Evolutionary conservation across 225 moss, liverwort and hornwort species (phyloP).

Genomic region (Pseudisothecium myosuroides): DNA sequence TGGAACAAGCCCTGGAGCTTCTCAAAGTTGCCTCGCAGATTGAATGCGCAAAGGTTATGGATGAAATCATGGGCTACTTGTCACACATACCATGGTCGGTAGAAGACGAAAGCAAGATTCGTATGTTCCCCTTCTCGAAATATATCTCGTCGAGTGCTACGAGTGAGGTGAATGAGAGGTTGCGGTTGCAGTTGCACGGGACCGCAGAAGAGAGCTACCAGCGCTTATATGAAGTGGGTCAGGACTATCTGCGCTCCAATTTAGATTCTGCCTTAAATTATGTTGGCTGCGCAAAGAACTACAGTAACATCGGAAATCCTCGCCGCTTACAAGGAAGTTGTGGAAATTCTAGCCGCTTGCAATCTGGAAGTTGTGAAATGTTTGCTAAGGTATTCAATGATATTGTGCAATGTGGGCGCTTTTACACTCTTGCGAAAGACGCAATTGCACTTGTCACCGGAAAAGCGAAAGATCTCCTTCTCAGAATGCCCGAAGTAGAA

Average conservation of each 20-base stretch:
- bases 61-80: neutral
- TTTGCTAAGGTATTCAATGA: neutral
- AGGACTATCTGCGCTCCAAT: neutral
- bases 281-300: too few species aligned
- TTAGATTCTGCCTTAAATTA: neutral
- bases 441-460: neutral
- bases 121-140: neutral
- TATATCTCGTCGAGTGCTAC: neutral
- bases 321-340: too few species aligned
- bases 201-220: neutral
- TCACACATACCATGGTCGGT: neutral
- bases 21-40: neutral
- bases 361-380: neutral
- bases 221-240: neutral
- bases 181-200: neutral
- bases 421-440: neutral
- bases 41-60: neutral
- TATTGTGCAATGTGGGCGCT: neutral
- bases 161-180: neutral
- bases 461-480: accelerated
- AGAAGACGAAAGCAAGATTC: neutral
- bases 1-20: neutral
- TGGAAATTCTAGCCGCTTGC: too few species aligned
- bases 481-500: too few species aligned
- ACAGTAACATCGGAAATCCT: too few species aligned